These are phyloP conservation scores for Aspergillus affinis DNA, from an alignment of 495 filamentous ascomycete species.

Conservation along the genomic window DNA sequence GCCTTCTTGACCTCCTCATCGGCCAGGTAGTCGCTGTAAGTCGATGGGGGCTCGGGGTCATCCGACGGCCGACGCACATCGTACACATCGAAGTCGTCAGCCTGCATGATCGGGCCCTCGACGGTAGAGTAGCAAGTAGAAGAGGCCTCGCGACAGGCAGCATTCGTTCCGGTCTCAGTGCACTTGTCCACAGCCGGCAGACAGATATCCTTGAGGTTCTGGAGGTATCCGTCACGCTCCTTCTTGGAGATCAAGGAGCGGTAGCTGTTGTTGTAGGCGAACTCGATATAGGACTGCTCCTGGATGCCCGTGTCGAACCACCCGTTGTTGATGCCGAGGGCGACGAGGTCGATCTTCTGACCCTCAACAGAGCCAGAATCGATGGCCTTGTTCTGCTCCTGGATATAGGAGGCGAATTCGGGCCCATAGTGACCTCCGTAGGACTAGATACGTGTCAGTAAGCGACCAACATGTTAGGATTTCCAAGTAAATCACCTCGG, in stretches of 20 bases:
- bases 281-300: conserved; percentile 53
- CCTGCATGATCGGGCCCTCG: conserved; percentile 36
- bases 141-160: conserved; percentile 43
- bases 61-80: conserved; percentile 47
- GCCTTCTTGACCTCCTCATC: conserved; percentile 41
- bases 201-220: conserved; percentile 41
- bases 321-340: conserved; percentile 59
- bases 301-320: conserved; percentile 53
- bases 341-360: conserved; percentile 51
- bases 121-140: conserved; percentile 44
- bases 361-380: conserved; percentile 36
- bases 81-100: conserved; percentile 48
- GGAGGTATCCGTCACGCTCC: conserved; percentile 37
- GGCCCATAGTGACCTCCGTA: conserved; percentile 59
- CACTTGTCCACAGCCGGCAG: conserved; percentile 41
- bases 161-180: conserved; percentile 29
- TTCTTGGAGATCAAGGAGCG: conserved; percentile 44
- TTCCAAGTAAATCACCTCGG: conserved; percentile 22
- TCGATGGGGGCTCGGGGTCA: conserved; percentile 48
- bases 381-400: conserved; percentile 50
- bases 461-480: no score
- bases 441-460: conserved; percentile 29
- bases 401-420: conserved; percentile 52
- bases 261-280: conserved; percentile 53
- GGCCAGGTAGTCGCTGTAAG: conserved; percentile 46